Evolutionary conservation across 2,329 filamentous ascomycete genomes (phyloP), one percentile per base, ranked within the genome.

Genomic region (Trichophyton rubrum): DNA sequence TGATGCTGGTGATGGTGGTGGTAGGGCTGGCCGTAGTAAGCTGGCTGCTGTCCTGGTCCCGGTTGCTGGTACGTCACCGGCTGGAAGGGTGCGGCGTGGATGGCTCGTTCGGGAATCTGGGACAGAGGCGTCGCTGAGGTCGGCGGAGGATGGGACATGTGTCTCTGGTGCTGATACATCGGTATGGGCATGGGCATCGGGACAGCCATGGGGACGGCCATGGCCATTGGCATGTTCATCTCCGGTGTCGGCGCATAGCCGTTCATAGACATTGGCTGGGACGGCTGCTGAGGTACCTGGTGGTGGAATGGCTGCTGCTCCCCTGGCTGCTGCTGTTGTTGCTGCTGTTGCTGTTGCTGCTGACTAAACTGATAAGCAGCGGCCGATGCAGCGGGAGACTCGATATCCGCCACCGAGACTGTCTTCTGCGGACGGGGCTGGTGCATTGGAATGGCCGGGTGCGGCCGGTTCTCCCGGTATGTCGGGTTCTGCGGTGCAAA

Each of bases 391-490:
- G 83, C 85, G 3, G 91, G 90, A 6, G 88, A 88, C 73, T 97
- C 93, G 66, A 97, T 96, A 68, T 90, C 90, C 61, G 90, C 89
- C 62, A 97, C 85, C 8, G 91, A 96, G 35, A 97, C 89, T 4
- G 90, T 82, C 78, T 97, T 97, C 73, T 97, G 91, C 7, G 93
- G 92, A 59, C 89, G 87, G 61, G 93, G 93, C 71, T 97, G 93
- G 71, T 97, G 89, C 85, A 97, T 96, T 0, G 90, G 82, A 17
- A 85, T 80, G 9, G 61, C 58, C 47, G 80, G 79, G 17, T 76
- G 77, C 51, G 80, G 79, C 66, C 82, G 84, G 65, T 82, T 84
- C 70, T 85, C 83, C 58, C 80, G 79, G 70, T 79, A 83, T 0
- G 79, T 72, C 7, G 81, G 80, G 64, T 81, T 79, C 64, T 80